Base-by-base conservation (phyloP, 2,329 filamentous ascomycete genomes). In the Colletotrichum tofieldiae region DNA sequence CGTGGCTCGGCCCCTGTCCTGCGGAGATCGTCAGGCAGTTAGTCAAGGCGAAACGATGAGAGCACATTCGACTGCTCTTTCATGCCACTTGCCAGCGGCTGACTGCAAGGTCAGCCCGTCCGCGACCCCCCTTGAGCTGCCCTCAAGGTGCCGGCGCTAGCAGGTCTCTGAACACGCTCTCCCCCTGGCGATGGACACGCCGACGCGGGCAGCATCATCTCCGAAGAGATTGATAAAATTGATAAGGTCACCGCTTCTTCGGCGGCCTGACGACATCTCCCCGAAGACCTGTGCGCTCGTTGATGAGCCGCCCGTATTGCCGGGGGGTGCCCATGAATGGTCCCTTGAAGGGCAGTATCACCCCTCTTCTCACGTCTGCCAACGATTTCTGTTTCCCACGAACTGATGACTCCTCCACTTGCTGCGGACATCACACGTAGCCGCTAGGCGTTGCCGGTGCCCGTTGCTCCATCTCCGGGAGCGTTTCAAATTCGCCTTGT, bases 161-260 rank as follows among this genome's bases (percentile, higher is more conserved):
- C 14, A 35, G 12, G 37, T 29, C 35, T 26, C 5, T 58, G 37
- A 29, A 54, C 32, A 14, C 47, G 1, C 5, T 9, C 26, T 20
- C 23, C 47, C 47, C 5, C 16, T 5, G 12, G 5, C 49, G 23
- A 16, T 26, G 26, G 26, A 51, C 12, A 29, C 49, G 6, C 55
- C 41, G 39, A 32, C n/a, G 20, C 41, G 18, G 20, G 11, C 2
- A 61, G 26, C 64, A 45, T 67, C 64, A 67, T 64, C 32, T 59
- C 65, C 59, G 65, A 49, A 29, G 63, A 61, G 35, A 8, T 18
- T 9, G 49, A 29, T 20, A 26, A 20, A 52, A 41, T 32, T 41
- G 65, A 45, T 45, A 63, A 54, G 69, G 69, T 72, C 58, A 72
- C 69, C 69, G 65, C 69, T 45, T 54, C 51, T 71, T 70, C 41